A percentile compares a stretch with the other conserved stretches of the same genome.
Evolutionary conservation across 306 rosid genomes (phyloP).

Genomic region (Quercus alba): DNA sequence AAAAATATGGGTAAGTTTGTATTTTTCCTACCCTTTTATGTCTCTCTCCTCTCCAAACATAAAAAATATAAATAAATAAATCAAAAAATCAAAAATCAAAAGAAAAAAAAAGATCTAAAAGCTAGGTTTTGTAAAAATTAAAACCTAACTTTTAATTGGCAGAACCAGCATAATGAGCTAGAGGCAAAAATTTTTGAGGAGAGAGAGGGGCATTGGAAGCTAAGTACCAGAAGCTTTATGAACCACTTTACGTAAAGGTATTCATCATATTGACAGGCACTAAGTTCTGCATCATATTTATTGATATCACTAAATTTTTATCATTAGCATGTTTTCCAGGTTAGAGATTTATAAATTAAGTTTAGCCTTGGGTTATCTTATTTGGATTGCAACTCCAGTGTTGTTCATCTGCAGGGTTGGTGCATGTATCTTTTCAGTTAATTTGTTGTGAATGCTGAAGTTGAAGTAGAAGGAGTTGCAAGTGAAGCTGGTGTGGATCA

Average conservation of each 20-base stretch:
- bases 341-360: not conserved
- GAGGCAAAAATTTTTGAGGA: constrained; percentile 45
- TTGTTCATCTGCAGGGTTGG: constrained; percentile 13
- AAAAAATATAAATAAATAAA: too few species aligned
- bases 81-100: too few species aligned
- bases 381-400: not conserved
- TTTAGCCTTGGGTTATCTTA: not conserved
- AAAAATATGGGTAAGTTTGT: too few species aligned
- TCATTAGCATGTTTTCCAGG: constrained; percentile 5
- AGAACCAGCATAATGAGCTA: constrained; percentile 33
- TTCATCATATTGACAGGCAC: constrained; percentile 4
- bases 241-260: constrained; percentile 45
- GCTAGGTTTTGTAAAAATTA: too few species aligned
- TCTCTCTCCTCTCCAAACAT: too few species aligned
- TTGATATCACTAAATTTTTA: not conserved
- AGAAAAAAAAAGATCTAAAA: too few species aligned
- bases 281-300: constrained; percentile 1
- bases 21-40: too few species aligned
- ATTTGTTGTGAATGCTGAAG: constrained; percentile 36
- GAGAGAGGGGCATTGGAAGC: constrained; percentile 40
- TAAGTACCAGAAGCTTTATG: constrained; percentile 45
- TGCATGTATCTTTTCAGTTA: not conserved
- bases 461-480: constrained; percentile 38
- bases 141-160: constrained; percentile 4
- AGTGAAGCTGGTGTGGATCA: constrained; percentile 20